Percentiles rank a stretch among this genome's conserved stretches.
These are phyloP conservation scores for Phytophthora sp. DNA, from an alignment of 352 stramenopile genomes.

Conservation along the genomic window DNA sequence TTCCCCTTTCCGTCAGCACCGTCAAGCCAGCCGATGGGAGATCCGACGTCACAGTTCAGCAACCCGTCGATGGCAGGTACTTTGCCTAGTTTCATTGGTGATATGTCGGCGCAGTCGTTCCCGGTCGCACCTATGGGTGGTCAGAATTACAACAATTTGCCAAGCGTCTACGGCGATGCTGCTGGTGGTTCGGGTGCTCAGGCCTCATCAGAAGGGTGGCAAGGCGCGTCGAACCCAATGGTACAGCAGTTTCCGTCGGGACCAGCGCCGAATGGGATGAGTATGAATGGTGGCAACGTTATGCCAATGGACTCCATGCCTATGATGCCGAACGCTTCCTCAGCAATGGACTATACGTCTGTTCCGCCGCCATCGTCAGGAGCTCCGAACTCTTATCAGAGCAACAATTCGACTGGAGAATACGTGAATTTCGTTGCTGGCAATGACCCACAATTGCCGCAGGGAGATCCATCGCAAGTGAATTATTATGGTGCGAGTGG, in stretches of 20 bases:
- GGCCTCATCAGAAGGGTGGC: constrained; percentile 29
- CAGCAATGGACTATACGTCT: constrained; percentile 30
- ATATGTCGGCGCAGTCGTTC: constrained; percentile 37
- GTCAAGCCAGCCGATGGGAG: constrained; percentile 33
- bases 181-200: constrained; percentile 19
- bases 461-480: constrained; percentile 48
- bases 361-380: constrained; percentile 18
- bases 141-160: constrained; percentile 35
- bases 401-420: constrained; percentile 26
- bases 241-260: constrained; percentile 21
- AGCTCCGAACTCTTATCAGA: constrained; percentile 26
- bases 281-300: constrained; percentile 27
- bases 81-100: constrained; percentile 39
- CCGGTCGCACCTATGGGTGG: constrained; percentile 22
- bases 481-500: constrained; percentile 74
- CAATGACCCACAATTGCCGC: constrained; percentile 57
- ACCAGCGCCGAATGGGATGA: constrained; percentile 23
- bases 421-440: constrained; percentile 58
- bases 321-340: constrained; percentile 29
- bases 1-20: constrained; percentile 40
- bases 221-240: constrained; percentile 29
- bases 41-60: constrained; percentile 35
- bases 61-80: constrained; percentile 20
- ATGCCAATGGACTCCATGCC: constrained; percentile 34
- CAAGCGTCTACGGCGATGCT: constrained; percentile 30